Percentiles rank a stretch among this genome's conserved stretches.
Evolutionary conservation across 192 early-diverging fungal species (phyloP).

Genomic region (Oehlia diaphana): DNA sequence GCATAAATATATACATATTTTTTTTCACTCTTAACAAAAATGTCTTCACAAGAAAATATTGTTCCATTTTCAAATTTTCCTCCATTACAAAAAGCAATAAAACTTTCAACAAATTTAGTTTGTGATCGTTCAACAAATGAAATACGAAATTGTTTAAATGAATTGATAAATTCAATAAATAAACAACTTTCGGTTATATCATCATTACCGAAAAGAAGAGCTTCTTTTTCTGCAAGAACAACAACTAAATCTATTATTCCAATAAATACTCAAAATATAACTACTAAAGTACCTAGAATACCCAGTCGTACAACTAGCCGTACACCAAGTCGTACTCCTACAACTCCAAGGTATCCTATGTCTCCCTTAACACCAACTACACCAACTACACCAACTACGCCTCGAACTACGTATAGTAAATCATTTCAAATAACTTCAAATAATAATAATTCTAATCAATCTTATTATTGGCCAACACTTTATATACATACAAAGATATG

Average conservation of each 20-base stretch:
- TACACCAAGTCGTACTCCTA: background rate
- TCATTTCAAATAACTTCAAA: background rate
- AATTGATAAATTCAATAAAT: background rate
- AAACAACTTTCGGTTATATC: background rate
- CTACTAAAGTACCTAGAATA: too few relatives aligned
- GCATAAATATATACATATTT: too few relatives aligned
- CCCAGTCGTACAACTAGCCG: background rate
- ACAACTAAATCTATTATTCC: too few relatives aligned
- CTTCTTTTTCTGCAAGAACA: background rate
- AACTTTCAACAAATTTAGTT: background rate
- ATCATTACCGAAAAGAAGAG: background rate
- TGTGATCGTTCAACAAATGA: background rate
- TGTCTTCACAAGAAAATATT: background rate
- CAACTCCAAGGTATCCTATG: background rate
- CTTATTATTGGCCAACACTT: conserved; percentile 7
- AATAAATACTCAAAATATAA: too few relatives aligned
- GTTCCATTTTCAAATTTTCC: background rate
- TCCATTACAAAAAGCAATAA: background rate
- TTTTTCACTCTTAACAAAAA: background rate
- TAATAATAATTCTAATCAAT: background rate
- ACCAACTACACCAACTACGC: background rate
- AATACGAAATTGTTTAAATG: background rate
- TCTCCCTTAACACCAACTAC: background rate
- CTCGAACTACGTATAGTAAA: background rate
- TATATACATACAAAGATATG: background rate